phyloP scores from a whole-genome alignment of 2,329 filamentous ascomycete species.

The Paecilomyces fulvus region DNA sequence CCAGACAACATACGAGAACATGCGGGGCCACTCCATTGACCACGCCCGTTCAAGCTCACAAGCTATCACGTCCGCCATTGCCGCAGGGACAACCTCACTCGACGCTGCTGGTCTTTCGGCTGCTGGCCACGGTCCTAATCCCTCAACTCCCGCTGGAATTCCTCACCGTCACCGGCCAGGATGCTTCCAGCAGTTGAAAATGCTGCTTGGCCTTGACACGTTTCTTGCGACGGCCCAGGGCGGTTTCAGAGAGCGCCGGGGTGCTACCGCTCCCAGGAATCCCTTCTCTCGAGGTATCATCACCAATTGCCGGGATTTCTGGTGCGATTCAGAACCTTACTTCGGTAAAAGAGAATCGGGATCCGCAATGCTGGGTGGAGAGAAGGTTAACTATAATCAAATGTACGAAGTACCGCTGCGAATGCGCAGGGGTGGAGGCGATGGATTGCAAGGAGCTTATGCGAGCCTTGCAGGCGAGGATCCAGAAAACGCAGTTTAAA shows the following conservation, averaged over 20 bases:
- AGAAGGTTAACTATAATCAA: slow-evolving; percentile 73
- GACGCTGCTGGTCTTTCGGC: slow-evolving; percentile 64
- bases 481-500: slow-evolving; percentile 21
- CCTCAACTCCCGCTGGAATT: slow-evolving; percentile 41
- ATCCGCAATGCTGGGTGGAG: slow-evolving; percentile 65
- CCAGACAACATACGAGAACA: slow-evolving; percentile 94
- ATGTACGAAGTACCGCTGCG: slow-evolving; percentile 78
- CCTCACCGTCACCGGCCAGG: slow-evolving; percentile 47
- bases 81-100: slow-evolving; percentile 56
- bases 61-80: slow-evolving; percentile 58
- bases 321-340: slow-evolving; percentile 78
- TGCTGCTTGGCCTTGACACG: slow-evolving; percentile 80
- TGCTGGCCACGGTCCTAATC: slow-evolving; percentile 56
- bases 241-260: slow-evolving; percentile 48
- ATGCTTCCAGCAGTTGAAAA: slow-evolving; percentile 70
- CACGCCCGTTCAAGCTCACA: slow-evolving; percentile 45
- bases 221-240: slow-evolving; percentile 85
- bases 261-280: slow-evolving; percentile 54
- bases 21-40: slow-evolving; percentile 66
- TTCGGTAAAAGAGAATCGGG: slow-evolving; percentile 70
- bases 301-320: slow-evolving; percentile 94
- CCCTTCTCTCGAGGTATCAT: slow-evolving; percentile 76
- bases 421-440: slow-evolving; percentile 47
- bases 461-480: slow-evolving; percentile 46
- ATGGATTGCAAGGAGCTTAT: slow-evolving; percentile 42